These are phyloP conservation scores for Beauveria sp. DNA, from an alignment of 2,329 filamentous ascomycete genomes.

Conservation along the genomic window DNA sequence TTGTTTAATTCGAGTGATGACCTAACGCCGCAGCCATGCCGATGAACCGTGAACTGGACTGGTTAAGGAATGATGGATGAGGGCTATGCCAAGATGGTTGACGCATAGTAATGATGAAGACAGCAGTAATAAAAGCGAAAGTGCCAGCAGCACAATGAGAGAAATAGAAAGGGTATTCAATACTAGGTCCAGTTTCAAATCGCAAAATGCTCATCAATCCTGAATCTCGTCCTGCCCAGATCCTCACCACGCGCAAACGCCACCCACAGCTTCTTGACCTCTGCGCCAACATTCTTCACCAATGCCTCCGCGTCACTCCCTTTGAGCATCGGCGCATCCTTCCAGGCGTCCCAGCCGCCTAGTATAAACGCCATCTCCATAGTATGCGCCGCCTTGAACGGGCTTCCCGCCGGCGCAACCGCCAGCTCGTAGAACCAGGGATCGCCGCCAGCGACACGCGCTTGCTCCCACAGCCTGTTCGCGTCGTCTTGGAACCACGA, in stretches of 20 bases:
- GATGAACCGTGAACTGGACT: too few species aligned
- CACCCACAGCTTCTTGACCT: constrained; percentile 14
- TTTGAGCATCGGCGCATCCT: constrained; percentile 15
- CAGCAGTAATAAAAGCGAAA: too few species aligned
- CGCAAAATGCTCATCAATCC: constrained; percentile 7
- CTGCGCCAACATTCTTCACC: constrained; percentile 10
- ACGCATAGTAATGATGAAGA: too few species aligned
- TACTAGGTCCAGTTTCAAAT: neutral
- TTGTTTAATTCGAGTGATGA: too few species aligned
- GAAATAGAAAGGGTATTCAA: too few species aligned
- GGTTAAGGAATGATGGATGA: too few species aligned
- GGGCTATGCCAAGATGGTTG: too few species aligned
- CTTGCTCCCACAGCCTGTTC: constrained; percentile 1
- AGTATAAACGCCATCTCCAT: constrained; percentile 15
- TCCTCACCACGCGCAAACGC: constrained; percentile 13
- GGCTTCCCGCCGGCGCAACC: constrained; percentile 7
- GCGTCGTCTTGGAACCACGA: neutral
- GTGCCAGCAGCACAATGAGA: too few species aligned
- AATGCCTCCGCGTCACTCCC: neutral
- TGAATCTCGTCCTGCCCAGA: neutral
- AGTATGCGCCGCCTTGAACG: constrained; percentile 13
- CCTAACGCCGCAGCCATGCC: too few species aligned
- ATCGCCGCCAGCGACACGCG: neutral
- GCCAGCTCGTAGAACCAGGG: constrained; percentile 12
- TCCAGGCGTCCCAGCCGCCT: constrained; percentile 14